A percentile compares a stretch with the other conserved stretches of the same genome.
Conservation (phyloP, 306 rosid species). For the Abrus precatorius region DNA sequence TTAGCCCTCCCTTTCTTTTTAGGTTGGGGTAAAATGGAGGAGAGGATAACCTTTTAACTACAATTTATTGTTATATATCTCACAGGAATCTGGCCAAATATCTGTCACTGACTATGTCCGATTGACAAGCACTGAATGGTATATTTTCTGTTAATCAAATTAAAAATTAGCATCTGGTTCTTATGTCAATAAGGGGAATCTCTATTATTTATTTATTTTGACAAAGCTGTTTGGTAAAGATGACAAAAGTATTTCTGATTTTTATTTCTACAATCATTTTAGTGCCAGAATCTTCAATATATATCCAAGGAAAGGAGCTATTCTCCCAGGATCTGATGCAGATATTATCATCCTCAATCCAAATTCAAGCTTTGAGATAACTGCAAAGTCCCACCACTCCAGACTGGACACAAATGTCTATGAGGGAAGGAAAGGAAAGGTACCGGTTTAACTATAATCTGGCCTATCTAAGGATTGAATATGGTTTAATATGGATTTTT, state of each 20-base stretch:
- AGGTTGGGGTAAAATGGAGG: conserved; percentile 22
- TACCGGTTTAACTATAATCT: conserved; percentile 46
- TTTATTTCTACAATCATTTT: conserved; percentile 44
- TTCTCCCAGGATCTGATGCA: conserved; percentile 93
- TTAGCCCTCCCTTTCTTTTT: conserved; percentile 20
- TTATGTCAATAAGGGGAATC: conserved; percentile 15
- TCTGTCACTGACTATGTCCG: conserved; percentile 86
- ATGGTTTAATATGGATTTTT: conserved; percentile 17
- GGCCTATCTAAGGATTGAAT: conserved; percentile 6
- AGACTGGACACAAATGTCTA: conserved; percentile 85
- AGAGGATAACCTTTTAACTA: conserved; percentile 40
- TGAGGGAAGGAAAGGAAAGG: conserved; percentile 95
- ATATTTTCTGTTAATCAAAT: conserved; percentile 42
- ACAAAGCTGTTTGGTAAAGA: conserved; percentile 20
- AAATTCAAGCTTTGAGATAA: conserved; percentile 82
- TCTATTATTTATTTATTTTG: neutral
- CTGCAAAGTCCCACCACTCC: conserved; percentile 87
- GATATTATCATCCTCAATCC: conserved; percentile 93
- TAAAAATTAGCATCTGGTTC: conserved; percentile 22
- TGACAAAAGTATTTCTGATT: conserved; percentile 28
- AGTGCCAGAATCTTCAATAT: conserved; percentile 95
- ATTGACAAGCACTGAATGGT: conserved; percentile 92
- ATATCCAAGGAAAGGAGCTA: conserved; percentile 78
- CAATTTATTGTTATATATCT: conserved; percentile 33
- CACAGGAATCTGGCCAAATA: conserved; percentile 93